Evolutionary conservation across 371 early-diverging fungal genomes (phyloP).

Genomic region (Blakeslea trispora): DNA sequence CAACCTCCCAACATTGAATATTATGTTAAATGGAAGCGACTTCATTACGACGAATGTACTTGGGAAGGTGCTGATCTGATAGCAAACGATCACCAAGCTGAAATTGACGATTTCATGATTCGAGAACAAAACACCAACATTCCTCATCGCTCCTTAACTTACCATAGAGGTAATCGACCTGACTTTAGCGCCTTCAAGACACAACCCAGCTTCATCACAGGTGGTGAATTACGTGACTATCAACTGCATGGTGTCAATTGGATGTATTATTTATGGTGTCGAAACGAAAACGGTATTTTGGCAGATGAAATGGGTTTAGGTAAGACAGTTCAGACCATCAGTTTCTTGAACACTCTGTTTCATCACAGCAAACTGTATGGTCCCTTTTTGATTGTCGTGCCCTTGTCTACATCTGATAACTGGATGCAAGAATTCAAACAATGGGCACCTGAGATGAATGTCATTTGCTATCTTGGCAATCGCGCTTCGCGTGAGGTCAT

Average conservation of each 20-base stretch:
- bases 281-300: constrained; percentile 93
- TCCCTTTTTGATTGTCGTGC: constrained; percentile 95
- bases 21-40: constrained; percentile 88
- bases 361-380: constrained; percentile 85
- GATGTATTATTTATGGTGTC: constrained; percentile 98
- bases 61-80: constrained; percentile 84
- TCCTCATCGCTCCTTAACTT: constrained; percentile 69
- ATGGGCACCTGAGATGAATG: constrained; percentile 96
- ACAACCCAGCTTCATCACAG: constrained; percentile 83
- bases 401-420: constrained; percentile 90
- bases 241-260: constrained; percentile 98
- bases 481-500: constrained; percentile 79
- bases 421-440: constrained; percentile 94
- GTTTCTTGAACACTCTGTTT: constrained; percentile 93
- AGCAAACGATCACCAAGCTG: constrained; percentile 63
- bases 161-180: constrained; percentile 63
- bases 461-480: constrained; percentile 89
- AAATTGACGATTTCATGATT: constrained; percentile 86
- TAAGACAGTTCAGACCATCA: constrained; percentile 98
- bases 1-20: constrained; percentile 67
- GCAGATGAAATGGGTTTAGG: constrained; percentile 97
- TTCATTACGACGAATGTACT: constrained; percentile 88
- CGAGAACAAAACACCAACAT: constrained; percentile 72
- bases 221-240: constrained; percentile 96
- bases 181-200: constrained; percentile 72